Evolutionary conservation across 2,329 filamentous ascomycete genomes (phyloP).

Genomic region (Cladosporium sp.): DNA sequence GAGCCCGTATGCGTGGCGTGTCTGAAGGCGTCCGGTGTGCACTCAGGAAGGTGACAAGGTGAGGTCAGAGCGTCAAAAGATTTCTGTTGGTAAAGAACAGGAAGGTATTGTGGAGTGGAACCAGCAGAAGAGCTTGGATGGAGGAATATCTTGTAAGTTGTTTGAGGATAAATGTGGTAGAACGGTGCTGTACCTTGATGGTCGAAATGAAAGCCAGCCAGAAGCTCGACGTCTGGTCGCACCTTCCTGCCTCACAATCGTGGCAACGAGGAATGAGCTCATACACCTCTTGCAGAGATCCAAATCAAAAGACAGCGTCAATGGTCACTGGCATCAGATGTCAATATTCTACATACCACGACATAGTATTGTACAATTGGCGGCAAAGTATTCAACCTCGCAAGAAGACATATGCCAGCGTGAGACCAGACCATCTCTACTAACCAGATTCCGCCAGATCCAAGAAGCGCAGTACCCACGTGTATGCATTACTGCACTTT

Average conservation of each 20-base stretch:
- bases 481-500: constrained; percentile 17
- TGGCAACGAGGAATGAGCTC: background rate
- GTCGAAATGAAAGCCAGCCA: background rate
- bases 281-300: background rate
- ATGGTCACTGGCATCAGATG: background rate
- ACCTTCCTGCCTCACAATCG: constrained; percentile 25
- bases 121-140: background rate
- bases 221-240: background rate
- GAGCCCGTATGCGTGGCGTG: background rate
- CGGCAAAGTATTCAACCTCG: background rate
- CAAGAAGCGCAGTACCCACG: background rate
- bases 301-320: background rate
- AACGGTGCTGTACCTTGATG: constrained; percentile 5
- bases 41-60: background rate
- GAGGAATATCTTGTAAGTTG: background rate
- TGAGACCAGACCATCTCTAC: background rate
- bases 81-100: background rate
- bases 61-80: background rate
- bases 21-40: background rate
- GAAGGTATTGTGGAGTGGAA: background rate
- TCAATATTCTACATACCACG: background rate
- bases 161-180: background rate
- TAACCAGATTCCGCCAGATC: background rate
- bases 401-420: background rate
- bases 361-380: background rate